Evolutionary conservation across 495 filamentous ascomycete species (phyloP).

Genomic region (Penicillium canescens): DNA sequence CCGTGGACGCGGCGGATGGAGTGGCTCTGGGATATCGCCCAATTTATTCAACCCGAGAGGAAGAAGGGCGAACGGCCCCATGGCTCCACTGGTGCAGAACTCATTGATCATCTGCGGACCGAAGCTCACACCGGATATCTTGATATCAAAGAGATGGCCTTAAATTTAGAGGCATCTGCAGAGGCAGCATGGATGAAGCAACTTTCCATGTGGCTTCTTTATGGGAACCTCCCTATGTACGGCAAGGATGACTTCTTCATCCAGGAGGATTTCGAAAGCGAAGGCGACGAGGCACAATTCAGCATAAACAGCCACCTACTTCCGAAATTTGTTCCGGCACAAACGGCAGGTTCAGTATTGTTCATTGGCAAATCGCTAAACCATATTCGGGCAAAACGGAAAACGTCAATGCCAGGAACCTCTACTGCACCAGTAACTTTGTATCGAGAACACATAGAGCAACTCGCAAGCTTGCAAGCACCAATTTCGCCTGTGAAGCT

Average conservation of each 20-base stretch:
- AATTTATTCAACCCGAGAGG: conserved; percentile 57
- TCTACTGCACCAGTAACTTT: conserved; percentile 58
- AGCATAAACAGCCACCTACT: conserved; percentile 55
- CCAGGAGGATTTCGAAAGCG: conserved; percentile 38
- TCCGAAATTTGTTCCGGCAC: conserved; percentile 73
- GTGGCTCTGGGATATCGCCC: conserved; percentile 76
- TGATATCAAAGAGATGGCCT: conserved; percentile 75
- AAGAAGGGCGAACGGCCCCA: conserved; percentile 19
- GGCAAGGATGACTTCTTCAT: conserved; percentile 84
- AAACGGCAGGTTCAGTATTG: conserved; percentile 78
- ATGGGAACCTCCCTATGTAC: conserved; percentile 75
- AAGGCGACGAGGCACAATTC: conserved; percentile 52
- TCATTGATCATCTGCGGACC: conserved; percentile 73
- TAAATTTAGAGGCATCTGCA: conserved; percentile 69
- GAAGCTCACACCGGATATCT: conserved; percentile 85
- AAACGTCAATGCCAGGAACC: conserved; percentile 28
- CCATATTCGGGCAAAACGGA: conserved; percentile 62
- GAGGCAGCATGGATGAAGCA: conserved; percentile 92
- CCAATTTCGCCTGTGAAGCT: conserved; percentile 73
- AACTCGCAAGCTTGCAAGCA: conserved; percentile 68
- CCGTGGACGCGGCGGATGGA: conserved; percentile 81
- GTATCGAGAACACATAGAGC: conserved; percentile 68
- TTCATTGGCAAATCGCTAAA: conserved; percentile 91
- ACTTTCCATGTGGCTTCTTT: conserved; percentile 83
- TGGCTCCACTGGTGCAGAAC: conserved; percentile 58